These are phyloP conservation scores for Sarcodon aspratus DNA, from an alignment of 768 basidiomycete genomes.

Conservation along the genomic window DNA sequence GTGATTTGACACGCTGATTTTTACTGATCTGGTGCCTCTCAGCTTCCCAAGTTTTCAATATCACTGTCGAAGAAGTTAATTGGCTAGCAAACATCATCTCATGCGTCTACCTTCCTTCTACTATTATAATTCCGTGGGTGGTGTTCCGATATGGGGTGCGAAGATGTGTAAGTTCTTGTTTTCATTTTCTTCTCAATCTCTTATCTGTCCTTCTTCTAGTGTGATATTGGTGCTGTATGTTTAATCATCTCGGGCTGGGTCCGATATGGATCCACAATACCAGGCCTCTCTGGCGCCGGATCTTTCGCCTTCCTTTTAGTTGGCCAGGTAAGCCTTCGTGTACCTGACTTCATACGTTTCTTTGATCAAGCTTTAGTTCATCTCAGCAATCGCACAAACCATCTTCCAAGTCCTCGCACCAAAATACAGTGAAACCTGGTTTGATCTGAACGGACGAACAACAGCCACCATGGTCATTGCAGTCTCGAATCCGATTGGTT, in stretches of 20 bases:
- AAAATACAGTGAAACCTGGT: conserved; percentile 78
- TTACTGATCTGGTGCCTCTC: not conserved
- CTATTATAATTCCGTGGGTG: conserved; percentile 46
- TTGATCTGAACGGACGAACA: conserved; percentile 62
- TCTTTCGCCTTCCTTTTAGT: conserved; percentile 60
- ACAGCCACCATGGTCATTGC: conserved; percentile 64
- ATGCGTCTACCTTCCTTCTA: conserved; percentile 49
- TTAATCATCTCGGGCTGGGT: conserved; percentile 64
- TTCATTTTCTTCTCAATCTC: not conserved
- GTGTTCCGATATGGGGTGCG: conserved; percentile 50
- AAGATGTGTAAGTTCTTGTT: conserved; percentile 35
- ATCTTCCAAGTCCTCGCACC: conserved; percentile 72
- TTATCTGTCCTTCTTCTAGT: conserved; percentile 26
- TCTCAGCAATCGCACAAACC: conserved; percentile 57
- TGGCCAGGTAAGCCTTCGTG: conserved; percentile 41
- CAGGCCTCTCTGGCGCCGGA: conserved; percentile 34
- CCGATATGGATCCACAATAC: conserved; percentile 58
- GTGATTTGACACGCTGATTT: too few species aligned
- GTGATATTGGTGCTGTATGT: conserved; percentile 40
- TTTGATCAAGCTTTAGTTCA: conserved; percentile 27
- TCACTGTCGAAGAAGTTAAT: conserved; percentile 64
- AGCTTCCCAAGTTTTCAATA: conserved; percentile 56
- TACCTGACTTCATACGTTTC: not conserved
- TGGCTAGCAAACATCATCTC: conserved; percentile 70
- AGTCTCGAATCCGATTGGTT: conserved; percentile 62